Percentiles rank a stretch among this genome's conserved stretches.
phyloP scores from a whole-genome alignment of 2,329 filamentous ascomycete genomes.

The Diaporthe sp. region DNA sequence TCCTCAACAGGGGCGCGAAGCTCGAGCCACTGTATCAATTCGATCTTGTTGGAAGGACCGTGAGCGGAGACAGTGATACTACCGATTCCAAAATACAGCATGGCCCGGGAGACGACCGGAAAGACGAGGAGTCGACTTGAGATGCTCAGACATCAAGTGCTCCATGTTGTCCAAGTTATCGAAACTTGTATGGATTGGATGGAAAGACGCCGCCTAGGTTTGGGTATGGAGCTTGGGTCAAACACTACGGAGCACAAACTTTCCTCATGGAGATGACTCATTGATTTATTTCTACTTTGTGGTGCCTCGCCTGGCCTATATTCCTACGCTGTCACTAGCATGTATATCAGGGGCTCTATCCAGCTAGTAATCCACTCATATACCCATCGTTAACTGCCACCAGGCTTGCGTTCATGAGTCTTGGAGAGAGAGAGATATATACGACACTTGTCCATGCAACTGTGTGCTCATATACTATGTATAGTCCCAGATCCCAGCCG shows the following conservation, averaged over 20 bases:
- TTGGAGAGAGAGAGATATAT: background rate
- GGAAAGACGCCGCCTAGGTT: no score
- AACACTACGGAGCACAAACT: background rate
- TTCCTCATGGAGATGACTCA: background rate
- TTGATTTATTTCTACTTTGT: background rate
- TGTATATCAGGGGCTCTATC: background rate
- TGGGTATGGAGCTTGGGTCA: background rate
- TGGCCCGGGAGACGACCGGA: background rate
- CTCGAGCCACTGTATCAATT: constrained; percentile 57
- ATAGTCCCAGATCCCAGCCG: no score
- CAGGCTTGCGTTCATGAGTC: background rate
- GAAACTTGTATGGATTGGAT: background rate
- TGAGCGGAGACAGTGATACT: constrained; percentile 26
- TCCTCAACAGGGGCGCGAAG: constrained; percentile 56
- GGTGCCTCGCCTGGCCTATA: background rate
- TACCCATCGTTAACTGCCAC: background rate
- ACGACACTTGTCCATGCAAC: background rate
- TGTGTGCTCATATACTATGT: background rate
- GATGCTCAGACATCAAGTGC: background rate
- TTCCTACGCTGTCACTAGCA: background rate
- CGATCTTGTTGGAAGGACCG: constrained; percentile 35
- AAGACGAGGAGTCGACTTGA: background rate
- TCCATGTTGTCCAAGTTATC: background rate
- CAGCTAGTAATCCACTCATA: background rate
- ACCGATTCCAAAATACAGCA: constrained; percentile 5